These are phyloP conservation scores for Cladophialophora psammophila DNA, from an alignment of 2,329 filamentous ascomycete species.

Conservation along the genomic window DNA sequence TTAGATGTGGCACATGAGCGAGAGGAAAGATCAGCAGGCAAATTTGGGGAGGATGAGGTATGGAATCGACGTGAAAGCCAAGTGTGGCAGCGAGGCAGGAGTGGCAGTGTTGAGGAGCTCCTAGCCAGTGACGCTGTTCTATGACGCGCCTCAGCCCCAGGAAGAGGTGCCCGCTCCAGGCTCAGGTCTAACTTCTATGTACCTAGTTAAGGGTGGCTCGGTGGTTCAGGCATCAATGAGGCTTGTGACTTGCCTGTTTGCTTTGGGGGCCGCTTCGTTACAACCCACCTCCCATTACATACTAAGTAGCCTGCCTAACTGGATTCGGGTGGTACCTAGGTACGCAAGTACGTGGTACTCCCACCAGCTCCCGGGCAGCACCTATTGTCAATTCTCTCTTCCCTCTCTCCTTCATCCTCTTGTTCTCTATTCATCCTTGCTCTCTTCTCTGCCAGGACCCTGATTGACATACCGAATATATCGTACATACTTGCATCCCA, in stretches of 20 bases:
- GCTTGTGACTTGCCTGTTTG: not conserved
- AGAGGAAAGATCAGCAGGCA: not conserved
- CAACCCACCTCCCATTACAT: not conserved
- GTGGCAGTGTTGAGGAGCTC: constrained; percentile 7
- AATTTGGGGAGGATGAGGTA: not conserved
- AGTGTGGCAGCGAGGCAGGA: constrained; percentile 1
- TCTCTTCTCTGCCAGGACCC: not conserved
- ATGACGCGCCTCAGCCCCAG: constrained; percentile 4
- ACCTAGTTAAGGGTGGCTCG: not conserved
- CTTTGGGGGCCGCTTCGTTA: not conserved
- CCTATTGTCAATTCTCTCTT: not conserved
- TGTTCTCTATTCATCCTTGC: not conserved
- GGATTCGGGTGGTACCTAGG: too few relatives aligned
- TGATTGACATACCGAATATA: not conserved
- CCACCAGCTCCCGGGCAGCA: too few relatives aligned
- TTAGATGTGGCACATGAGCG: constrained; percentile 2
- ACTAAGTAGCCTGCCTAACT: too few relatives aligned
- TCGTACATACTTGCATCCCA: constrained; percentile 1
- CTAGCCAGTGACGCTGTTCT: not conserved
- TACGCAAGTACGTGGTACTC: too few relatives aligned
- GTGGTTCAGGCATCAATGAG: not conserved
- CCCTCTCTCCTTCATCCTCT: not conserved
- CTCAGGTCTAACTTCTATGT: not conserved
- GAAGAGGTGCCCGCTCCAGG: not conserved
- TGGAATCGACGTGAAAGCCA: not conserved